Evolutionary conservation across 805 yeast species (phyloP).

Genomic region (Ogataea nakhonphanomensis): DNA sequence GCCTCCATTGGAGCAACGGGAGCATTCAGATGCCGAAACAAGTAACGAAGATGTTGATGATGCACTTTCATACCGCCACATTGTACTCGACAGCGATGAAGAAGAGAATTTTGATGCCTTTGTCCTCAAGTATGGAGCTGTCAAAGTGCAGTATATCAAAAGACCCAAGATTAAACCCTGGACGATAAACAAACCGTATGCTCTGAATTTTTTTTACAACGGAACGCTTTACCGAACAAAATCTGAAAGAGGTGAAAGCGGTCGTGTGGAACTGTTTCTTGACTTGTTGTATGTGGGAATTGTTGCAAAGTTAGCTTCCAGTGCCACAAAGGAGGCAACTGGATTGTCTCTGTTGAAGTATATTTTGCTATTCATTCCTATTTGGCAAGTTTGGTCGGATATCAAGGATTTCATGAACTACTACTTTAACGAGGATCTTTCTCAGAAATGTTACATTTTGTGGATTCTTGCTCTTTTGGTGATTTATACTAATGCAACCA

Average conservation of each 20-base stretch:
- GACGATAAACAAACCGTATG: constrained; percentile 51
- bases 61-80: constrained; percentile 12
- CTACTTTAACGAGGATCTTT: constrained; percentile 56
- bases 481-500: constrained; percentile 49
- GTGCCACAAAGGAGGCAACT: constrained; percentile 47
- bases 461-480: constrained; percentile 52
- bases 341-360: constrained; percentile 47
- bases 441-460: constrained; percentile 48
- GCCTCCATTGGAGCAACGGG: not conserved
- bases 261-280: constrained; percentile 53
- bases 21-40: not conserved
- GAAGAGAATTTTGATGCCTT: constrained; percentile 34
- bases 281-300: constrained; percentile 66
- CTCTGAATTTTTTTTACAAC: constrained; percentile 57
- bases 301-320: constrained; percentile 54
- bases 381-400: constrained; percentile 67
- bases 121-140: constrained; percentile 46
- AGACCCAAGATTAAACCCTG: constrained; percentile 33
- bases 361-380: constrained; percentile 49
- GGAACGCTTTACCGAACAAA: constrained; percentile 54
- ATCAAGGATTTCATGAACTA: constrained; percentile 61
- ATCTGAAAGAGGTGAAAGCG: constrained; percentile 48
- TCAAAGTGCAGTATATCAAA: constrained; percentile 44
- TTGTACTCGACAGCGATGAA: constrained; percentile 14
- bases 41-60: constrained; percentile 2